Evolutionary conservation across 1,284 basidiomycete genomes (phyloP).

Genomic region (Microstroma glucosiphilum): DNA sequence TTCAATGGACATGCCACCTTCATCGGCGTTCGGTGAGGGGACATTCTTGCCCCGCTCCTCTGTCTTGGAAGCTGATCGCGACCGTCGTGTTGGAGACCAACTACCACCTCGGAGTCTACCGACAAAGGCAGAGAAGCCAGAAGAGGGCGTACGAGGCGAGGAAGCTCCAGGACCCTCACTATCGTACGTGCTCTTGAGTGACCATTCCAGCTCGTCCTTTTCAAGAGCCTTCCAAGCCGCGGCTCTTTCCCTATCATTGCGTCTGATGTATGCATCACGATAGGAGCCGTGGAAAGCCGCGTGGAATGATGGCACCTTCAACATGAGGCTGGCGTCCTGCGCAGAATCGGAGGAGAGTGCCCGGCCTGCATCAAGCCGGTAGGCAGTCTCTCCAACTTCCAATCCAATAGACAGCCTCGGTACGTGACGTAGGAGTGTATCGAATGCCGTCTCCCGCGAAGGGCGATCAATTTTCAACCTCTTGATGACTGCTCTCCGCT

Average conservation of each 20-base stretch:
- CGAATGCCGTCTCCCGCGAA: neutral
- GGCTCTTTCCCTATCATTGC: conserved; percentile 24
- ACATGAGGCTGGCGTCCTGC: conserved; percentile 16
- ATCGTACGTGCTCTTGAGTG: conserved; percentile 8
- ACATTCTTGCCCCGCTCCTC: too few relatives aligned
- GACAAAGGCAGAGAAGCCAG: neutral
- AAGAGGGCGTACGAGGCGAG: neutral
- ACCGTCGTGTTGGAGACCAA: too few relatives aligned
- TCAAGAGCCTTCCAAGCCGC: conserved; percentile 35
- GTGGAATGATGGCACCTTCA: conserved; percentile 24
- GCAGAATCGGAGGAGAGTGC: neutral
- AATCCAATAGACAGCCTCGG: conserved; percentile 26
- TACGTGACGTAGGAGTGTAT: conserved; percentile 14
- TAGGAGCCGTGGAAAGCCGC: conserved; percentile 29
- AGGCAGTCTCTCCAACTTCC: conserved; percentile 23
- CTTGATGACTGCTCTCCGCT: neutral
- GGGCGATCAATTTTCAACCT: conserved; percentile 8
- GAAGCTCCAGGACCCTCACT: neutral
- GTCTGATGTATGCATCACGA: conserved; percentile 29
- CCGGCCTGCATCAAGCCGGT: conserved; percentile 25
- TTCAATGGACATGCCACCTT: conserved; percentile 21
- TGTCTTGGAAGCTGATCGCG: too few relatives aligned
- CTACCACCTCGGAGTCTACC: neutral
- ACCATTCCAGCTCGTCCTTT: conserved; percentile 32
- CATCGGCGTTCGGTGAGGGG: conserved; percentile 4